These are phyloP conservation scores for Eimeria brunetti DNA, from an alignment of 169 alveolate species.

Conservation along the genomic window DNA sequence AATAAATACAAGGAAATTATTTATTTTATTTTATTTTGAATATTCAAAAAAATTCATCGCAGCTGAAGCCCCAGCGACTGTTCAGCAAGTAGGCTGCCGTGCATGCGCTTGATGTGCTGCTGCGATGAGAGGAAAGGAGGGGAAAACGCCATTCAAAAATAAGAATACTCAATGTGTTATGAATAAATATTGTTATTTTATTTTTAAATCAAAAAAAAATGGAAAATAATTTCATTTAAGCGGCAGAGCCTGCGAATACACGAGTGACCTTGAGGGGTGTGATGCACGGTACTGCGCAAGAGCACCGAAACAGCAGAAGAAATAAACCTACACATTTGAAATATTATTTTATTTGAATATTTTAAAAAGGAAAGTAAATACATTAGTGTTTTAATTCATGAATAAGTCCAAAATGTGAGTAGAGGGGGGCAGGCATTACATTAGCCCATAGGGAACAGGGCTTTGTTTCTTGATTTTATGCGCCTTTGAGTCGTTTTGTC, in stretches of 20 bases:
- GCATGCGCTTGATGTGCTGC: background rate
- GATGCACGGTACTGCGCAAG: background rate
- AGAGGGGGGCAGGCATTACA: background rate
- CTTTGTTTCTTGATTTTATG: background rate
- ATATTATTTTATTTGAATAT: background rate
- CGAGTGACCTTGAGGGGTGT: background rate
- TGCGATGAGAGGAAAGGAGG: background rate
- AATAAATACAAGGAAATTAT: background rate
- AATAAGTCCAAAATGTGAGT: background rate
- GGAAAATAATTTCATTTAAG: background rate
- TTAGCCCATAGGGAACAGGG: background rate
- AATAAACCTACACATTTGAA: background rate
- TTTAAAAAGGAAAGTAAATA: background rate
- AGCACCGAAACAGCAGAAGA: background rate
- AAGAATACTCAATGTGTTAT: background rate
- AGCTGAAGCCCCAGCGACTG: background rate
- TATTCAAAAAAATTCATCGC: background rate
- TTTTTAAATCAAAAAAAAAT: background rate
- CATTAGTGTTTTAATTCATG: background rate
- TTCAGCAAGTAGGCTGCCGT: background rate
- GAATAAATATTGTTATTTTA: background rate
- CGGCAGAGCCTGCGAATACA: too few species aligned
- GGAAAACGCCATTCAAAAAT: background rate
- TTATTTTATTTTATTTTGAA: background rate
- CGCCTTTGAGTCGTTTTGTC: too few species aligned